phyloP scores from a whole-genome alignment of 2,329 filamentous ascomycete genomes.

The Grosmannia clavigera region DNA sequence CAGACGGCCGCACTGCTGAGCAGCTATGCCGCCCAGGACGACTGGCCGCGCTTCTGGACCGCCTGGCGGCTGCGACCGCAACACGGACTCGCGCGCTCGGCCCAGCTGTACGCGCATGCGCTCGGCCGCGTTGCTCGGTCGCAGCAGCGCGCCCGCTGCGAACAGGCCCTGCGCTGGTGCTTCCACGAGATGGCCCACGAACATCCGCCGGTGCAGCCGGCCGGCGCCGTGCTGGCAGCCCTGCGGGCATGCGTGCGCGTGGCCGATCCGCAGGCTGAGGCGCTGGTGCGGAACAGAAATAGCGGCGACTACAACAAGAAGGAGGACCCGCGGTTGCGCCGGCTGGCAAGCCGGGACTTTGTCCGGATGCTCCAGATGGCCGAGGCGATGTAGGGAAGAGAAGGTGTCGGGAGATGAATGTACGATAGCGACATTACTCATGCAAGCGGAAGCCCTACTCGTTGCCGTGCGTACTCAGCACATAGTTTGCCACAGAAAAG shows the following conservation, averaged over 20 bases:
- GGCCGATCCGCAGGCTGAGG: slow-evolving; percentile 38
- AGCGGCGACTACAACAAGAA: slow-evolving; percentile 12
- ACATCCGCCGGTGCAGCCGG: slow-evolving; percentile 31
- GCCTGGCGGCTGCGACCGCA: slow-evolving; percentile 44
- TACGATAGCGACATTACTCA: too few relatives aligned
- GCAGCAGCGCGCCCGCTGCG: slow-evolving; percentile 29
- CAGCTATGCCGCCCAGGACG: slow-evolving; percentile 30
- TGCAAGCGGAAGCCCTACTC: too few relatives aligned
- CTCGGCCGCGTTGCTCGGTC: slow-evolving; percentile 36
- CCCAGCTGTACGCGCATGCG: slow-evolving; percentile 41
- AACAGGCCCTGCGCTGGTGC: slow-evolving; percentile 36
- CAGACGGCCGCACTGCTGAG: slow-evolving; percentile 30
- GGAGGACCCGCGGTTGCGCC: not conserved
- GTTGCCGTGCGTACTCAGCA: too few relatives aligned
- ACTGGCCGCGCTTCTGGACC: slow-evolving; percentile 49
- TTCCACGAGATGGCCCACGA: slow-evolving; percentile 49
- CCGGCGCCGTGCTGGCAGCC: slow-evolving; percentile 30
- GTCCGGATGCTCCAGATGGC: slow-evolving; percentile 2
- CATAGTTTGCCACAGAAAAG: too few relatives aligned
- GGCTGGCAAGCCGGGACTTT: slow-evolving; percentile 7
- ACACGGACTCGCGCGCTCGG: slow-evolving; percentile 33
- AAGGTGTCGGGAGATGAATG: too few relatives aligned
- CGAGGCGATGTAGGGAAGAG: not conserved
- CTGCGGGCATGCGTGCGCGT: slow-evolving; percentile 42
- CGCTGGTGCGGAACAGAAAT: slow-evolving; percentile 7